Base-by-base conservation (phyloP, 176 grass and related monocot genomes). In the Saccharum spontaneum region DNA sequence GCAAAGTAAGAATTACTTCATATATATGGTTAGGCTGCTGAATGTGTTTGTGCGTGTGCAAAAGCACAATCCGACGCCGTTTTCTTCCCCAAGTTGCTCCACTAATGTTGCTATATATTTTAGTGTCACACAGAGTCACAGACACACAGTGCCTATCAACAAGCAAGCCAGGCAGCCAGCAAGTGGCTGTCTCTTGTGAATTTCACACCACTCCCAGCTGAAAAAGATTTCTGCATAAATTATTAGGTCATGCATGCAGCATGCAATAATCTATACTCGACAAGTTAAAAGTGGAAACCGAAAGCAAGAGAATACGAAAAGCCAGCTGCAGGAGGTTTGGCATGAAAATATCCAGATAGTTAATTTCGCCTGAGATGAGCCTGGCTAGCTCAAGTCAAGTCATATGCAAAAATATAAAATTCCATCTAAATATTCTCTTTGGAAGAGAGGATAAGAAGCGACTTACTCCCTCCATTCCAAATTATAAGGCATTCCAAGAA, bases 231-330 rank as follows among this genome's bases (percentile, higher is more conserved):
- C 78, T 83, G 43, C 60, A 74, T 79, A 59, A 57, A 82, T 40
- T 54, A 81, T 24, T 59, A 82, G 48, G 36, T 20, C 67, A 44
- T n/a, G 15, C 74, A 83, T 74, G 38, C 66, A 86, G 14, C 75
- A 83, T 79, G 38, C 66, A 86, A 57, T 78, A 83, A 45, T 75
- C 24, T 79, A 73, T n/a, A 71, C 46, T 39, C 9, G 20, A 61
- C 15, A 71, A 89, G 28, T 57, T 59, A 40, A 87, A 79, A 83
- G 40, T 39, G 60, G 62, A 17, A 62, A 90, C 84, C 84, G 89
- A 90, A 90, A 87, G 84, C 44, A 59, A 48, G 74, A 79, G 73
- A 74, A 79, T 68, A 59, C 46, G 45, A 75, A 90, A 90, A 76
- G 76, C 81, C 43, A 76, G 48, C 3, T 26, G 22, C 28, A 28